Percentiles rank a stretch among this genome's conserved stretches.
phyloP scores from a whole-genome alignment of 768 basidiomycete genomes.

The Macrolepiota dolichaula region DNA sequence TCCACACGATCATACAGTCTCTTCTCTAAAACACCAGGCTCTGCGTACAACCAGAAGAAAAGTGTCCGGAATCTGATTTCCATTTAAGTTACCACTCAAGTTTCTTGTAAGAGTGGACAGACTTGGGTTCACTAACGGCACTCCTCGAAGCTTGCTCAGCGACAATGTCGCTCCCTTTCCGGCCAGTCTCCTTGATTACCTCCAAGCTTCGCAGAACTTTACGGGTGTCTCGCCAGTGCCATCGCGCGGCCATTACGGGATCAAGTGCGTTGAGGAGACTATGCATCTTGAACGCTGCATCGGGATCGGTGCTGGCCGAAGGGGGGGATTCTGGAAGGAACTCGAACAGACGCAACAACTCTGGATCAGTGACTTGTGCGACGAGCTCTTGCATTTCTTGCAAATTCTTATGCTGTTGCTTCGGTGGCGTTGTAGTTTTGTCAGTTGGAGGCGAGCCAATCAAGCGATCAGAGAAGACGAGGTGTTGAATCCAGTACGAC shows the following conservation, averaged over 20 bases:
- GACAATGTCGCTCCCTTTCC: slow-evolving; percentile 65
- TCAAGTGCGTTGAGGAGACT: slow-evolving; percentile 68
- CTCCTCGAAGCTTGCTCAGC: slow-evolving; percentile 50
- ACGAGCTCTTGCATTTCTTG: slow-evolving; percentile 5
- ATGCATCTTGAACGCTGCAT: slow-evolving; percentile 62
- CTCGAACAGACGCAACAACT: slow-evolving; percentile 49
- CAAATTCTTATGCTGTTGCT: slow-evolving; percentile 21
- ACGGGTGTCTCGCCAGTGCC: slow-evolving; percentile 96
- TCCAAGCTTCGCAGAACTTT: slow-evolving; percentile 82
- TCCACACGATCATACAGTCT: slow-evolving; percentile 83
- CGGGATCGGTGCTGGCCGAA: slow-evolving; percentile 50
- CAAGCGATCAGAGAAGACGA: slow-evolving; percentile 83
- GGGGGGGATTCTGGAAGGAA: slow-evolving; percentile 59
- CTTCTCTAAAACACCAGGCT: slow-evolving; percentile 53
- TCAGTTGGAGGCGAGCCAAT: slow-evolving; percentile 10
- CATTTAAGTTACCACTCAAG: neutral
- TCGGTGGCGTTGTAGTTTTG: neutral
- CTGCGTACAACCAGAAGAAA: slow-evolving; percentile 89
- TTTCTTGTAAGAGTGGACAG: slow-evolving; percentile 1
- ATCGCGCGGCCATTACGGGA: slow-evolving; percentile 67
- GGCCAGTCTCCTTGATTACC: slow-evolving; percentile 71
- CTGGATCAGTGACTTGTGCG: slow-evolving; percentile 37
- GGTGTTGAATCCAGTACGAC: slow-evolving; percentile 96
- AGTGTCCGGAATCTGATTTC: slow-evolving; percentile 74
- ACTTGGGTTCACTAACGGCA: slow-evolving; percentile 49